These are phyloP conservation scores for Dacryopinax primogenitus DNA, from an alignment of 768 basidiomycete species.

Conservation along the genomic window DNA sequence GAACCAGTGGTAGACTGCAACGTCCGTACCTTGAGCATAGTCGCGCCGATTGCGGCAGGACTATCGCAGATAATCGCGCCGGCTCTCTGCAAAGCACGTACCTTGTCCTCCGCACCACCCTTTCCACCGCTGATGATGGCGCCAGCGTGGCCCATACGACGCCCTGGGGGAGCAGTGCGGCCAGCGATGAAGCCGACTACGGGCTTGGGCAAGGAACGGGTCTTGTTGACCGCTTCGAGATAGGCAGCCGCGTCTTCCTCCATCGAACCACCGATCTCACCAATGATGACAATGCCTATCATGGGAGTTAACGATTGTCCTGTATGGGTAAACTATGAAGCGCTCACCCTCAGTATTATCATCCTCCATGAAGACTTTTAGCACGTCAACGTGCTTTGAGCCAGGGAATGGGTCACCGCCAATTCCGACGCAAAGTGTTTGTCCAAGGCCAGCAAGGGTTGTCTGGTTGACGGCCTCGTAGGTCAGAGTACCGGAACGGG, in stretches of 20 bases:
- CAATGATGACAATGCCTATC: slow-evolving; percentile 88
- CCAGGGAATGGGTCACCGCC: slow-evolving; percentile 97
- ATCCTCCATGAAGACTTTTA: slow-evolving; percentile 93
- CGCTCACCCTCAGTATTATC: slow-evolving; percentile 80
- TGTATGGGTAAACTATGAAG: background rate
- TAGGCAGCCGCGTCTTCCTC: slow-evolving; percentile 99
- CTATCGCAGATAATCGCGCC: slow-evolving; percentile 89
- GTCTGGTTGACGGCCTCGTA: slow-evolving; percentile 99
- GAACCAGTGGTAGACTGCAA: slow-evolving; percentile 11
- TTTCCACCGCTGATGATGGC: slow-evolving; percentile 98
- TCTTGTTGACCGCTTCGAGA: slow-evolving; percentile 85
- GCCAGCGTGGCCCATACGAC: slow-evolving; percentile 97
- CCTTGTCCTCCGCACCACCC: slow-evolving; percentile 86
- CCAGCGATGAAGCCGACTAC: slow-evolving; percentile 98
- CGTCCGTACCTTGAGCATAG: slow-evolving; percentile 71
- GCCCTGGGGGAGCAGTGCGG: slow-evolving; percentile 90
- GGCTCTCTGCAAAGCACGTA: slow-evolving; percentile 75
- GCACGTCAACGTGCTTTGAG: slow-evolving; percentile 86
- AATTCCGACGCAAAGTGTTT: slow-evolving; percentile 92
- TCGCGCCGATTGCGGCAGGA: slow-evolving; percentile 83
- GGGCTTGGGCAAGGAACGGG: slow-evolving; percentile 73
- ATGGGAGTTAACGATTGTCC: background rate
- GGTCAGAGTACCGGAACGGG: slow-evolving; percentile 88
- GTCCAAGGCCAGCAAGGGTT: slow-evolving; percentile 87
- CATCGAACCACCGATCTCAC: slow-evolving; percentile 98